Evolutionary conservation across 1,284 basidiomycete genomes (phyloP), one percentile per base, ranked within the genome.

Genomic region (Fomitopsis palustris): DNA sequence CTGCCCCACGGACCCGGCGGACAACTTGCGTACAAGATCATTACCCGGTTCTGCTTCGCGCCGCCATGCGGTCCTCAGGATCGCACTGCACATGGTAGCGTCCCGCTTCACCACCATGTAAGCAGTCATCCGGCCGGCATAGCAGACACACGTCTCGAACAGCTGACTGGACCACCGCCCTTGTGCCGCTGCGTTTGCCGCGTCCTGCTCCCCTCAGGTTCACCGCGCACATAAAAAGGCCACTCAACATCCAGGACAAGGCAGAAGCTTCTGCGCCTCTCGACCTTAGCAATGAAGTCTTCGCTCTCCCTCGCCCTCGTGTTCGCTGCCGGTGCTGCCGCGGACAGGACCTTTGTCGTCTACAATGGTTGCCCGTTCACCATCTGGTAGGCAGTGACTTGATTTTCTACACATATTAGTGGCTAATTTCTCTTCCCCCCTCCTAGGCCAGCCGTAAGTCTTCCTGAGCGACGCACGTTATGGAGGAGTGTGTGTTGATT

Each of bases 371-470:
- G 71, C 56, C 61, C 70, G 1, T 73, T 70, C 63, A 73, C 70
- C 5, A 67, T 73, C 41, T 73, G 71, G 71, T 65, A 39, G n/a
- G 69, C 35, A 37, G 12, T 14, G 12, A 14, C 64, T 9, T 14
- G 39, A 8, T 33, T 9, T 51, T 27, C 25, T 8, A 21, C 3
- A n/a, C 6, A 19, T 42, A 8, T 14, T 10, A 19, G 17, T 3
- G 35, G 16, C 6, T 23, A 23, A 5, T 25, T 23, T 23, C 23
- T 12, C 6, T 2, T 8, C 35, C n/a, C 25, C 10, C 35, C 23
- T n/a, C 21, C 1, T 53, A 75, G 72, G 73, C 72, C 72, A 56
- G 74, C 71, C 54, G 72, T 74, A 63, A 27, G 69, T 23, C 19
- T n/a, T 3, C 17, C 35, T 3, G 16, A 37, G 31, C 31, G 31